Evolutionary conservation across 805 yeast genomes (phyloP).

Genomic region (Lipomyces mesembrius): DNA sequence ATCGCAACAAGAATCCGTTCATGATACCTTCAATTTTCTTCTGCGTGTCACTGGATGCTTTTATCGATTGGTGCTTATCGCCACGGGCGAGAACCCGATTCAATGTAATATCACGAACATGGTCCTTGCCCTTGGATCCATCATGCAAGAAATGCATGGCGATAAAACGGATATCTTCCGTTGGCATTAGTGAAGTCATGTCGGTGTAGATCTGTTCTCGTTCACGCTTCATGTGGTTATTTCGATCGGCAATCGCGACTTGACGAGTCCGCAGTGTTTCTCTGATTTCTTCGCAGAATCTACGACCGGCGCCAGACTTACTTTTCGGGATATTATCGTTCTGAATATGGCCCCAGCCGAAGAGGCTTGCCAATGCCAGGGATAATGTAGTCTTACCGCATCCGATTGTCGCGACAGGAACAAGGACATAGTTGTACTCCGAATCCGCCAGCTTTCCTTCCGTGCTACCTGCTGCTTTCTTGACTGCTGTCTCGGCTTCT

Average conservation of each 20-base stretch:
- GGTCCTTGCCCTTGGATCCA: slow-evolving; percentile 10
- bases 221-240: slow-evolving; percentile 76
- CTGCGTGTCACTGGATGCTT: slow-evolving; percentile 54
- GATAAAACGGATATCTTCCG: slow-evolving; percentile 60
- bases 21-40: slow-evolving; percentile 63
- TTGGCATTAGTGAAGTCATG: slow-evolving; percentile 45
- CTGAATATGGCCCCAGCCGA: slow-evolving; percentile 76
- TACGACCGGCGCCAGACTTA: slow-evolving; percentile 28
- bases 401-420: slow-evolving; percentile 89
- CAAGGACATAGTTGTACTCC: slow-evolving; percentile 62
- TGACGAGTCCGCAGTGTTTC: slow-evolving; percentile 49
- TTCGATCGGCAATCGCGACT: slow-evolving; percentile 77
- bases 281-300: slow-evolving; percentile 38
- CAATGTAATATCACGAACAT: slow-evolving; percentile 52
- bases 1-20: slow-evolving; percentile 72
- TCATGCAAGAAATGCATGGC: slow-evolving; percentile 68
- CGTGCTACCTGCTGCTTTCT: neutral
- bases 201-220: slow-evolving; percentile 67
- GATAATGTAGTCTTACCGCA: slow-evolving; percentile 93
- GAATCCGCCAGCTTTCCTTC: slow-evolving; percentile 6
- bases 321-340: slow-evolving; percentile 70
- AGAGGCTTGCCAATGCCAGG: slow-evolving; percentile 59
- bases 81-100: slow-evolving; percentile 71
- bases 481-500: slow-evolving; percentile 17
- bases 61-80: slow-evolving; percentile 85